These are phyloP conservation scores for Carex cristatella DNA, from an alignment of 176 grass and related monocot genomes.

Conservation along the genomic window DNA sequence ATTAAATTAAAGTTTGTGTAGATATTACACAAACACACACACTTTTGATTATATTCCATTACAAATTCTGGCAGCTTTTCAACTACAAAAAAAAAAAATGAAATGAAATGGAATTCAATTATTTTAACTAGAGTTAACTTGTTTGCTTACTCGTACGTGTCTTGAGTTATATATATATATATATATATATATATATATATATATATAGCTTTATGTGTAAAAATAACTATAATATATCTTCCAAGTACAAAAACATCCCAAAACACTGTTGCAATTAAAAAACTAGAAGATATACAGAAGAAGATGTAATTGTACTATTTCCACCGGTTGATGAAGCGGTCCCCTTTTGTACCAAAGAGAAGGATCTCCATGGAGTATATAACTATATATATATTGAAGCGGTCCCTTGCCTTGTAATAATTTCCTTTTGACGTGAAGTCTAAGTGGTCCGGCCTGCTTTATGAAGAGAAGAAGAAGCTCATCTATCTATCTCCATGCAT, in stretches of 20 bases:
- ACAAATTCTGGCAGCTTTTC: no score
- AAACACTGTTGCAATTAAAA: not conserved
- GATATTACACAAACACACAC: no score
- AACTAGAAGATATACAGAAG: not conserved
- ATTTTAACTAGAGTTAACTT: no score
- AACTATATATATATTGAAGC: not conserved
- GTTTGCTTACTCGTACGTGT: no score
- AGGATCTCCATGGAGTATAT: constrained; percentile 13
- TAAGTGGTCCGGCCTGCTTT: not conserved
- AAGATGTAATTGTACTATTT: not conserved
- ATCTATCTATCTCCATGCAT: not conserved
- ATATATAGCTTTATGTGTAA: no score
- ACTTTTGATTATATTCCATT: no score
- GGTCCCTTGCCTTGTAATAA: constrained; percentile 3
- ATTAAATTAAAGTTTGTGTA: no score
- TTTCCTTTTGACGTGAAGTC: constrained; percentile 10
- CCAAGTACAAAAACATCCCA: constrained; percentile 7
- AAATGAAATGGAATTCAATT: no score
- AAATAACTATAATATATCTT: not conserved
- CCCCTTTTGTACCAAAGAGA: not conserved
- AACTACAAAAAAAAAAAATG: no score
- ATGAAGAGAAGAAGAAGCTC: not conserved
- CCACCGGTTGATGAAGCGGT: not conserved
- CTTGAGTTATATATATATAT: no score
- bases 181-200: no score